phyloP scores from a whole-genome alignment of 2,329 filamentous ascomycete genomes.

The Penicillium frequentans region DNA sequence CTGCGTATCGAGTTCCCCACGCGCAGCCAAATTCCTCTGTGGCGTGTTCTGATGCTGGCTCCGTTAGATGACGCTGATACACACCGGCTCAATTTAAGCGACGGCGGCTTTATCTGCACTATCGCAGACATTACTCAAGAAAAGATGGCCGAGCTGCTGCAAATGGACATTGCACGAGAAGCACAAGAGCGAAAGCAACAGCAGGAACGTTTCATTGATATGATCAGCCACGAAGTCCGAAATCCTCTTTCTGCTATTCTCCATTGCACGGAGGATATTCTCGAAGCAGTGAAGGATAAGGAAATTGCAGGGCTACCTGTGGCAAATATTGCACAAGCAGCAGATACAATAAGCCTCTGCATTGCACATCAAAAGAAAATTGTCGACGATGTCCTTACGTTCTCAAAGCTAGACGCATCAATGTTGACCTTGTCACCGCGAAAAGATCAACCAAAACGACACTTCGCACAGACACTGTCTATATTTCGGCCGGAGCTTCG shows the following conservation, averaged over 20 bases:
- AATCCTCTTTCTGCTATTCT: constrained; percentile 60
- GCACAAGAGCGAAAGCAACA: constrained; percentile 77
- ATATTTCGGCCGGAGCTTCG: constrained; percentile 77
- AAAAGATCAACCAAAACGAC: constrained; percentile 64
- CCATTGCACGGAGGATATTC: constrained; percentile 56
- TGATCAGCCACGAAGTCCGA: constrained; percentile 59
- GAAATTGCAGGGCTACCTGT: constrained; percentile 40
- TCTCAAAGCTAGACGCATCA: constrained; percentile 74
- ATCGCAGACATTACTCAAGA: constrained; percentile 85
- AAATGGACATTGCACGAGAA: constrained; percentile 75
- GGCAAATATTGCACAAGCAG: constrained; percentile 66
- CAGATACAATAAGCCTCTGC: constrained; percentile 75
- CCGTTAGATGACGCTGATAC: constrained; percentile 12
- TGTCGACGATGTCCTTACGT: constrained; percentile 71
- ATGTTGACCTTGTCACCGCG: constrained; percentile 71
- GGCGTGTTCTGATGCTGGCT: constrained; percentile 21
- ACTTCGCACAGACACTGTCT: constrained; percentile 68
- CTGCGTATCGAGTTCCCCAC: constrained; percentile 28
- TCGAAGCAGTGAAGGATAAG: constrained; percentile 19
- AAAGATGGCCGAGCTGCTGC: constrained; percentile 79
- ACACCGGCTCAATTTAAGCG: constrained; percentile 6
- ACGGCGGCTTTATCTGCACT: constrained; percentile 24
- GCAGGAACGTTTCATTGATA: constrained; percentile 81
- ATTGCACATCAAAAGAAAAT: constrained; percentile 79
- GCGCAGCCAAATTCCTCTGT: constrained; percentile 8